These are phyloP conservation scores for Podaxis mareebaensis DNA, from an alignment of 768 basidiomycete genomes.

Conservation along the genomic window DNA sequence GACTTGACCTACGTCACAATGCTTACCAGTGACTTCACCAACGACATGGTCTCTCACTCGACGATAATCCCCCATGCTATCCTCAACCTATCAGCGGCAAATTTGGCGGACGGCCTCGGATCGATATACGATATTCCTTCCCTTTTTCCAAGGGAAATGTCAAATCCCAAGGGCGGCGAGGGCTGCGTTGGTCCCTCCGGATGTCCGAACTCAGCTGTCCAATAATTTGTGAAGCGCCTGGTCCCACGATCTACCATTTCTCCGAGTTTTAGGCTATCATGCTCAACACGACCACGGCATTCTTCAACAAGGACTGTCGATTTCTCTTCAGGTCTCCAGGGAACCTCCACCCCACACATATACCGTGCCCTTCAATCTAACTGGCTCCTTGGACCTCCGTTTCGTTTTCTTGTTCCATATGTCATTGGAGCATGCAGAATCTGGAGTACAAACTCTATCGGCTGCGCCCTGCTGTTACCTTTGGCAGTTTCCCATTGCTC, in stretches of 20 bases:
- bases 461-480: too few relatives aligned
- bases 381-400: background rate
- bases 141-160: conserved; percentile 80
- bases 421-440: conserved; percentile 22
- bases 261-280: conserved; percentile 47
- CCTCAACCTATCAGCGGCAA: conserved; percentile 47
- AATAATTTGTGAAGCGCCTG: conserved; percentile 80
- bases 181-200: conserved; percentile 55
- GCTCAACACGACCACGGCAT: conserved; percentile 39
- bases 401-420: conserved; percentile 5
- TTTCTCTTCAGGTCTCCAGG: conserved; percentile 11
- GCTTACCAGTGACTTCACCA: too few relatives aligned
- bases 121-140: conserved; percentile 59
- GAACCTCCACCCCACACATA: conserved; percentile 15
- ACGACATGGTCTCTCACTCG: conserved; percentile 11
- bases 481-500: too few relatives aligned
- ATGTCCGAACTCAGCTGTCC: conserved; percentile 82
- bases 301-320: conserved; percentile 32
- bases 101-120: conserved; percentile 42
- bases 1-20: too few relatives aligned
- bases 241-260: conserved; percentile 74
- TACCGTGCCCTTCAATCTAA: background rate
- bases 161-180: conserved; percentile 39
- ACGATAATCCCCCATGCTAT: conserved; percentile 26
- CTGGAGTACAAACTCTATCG: too few relatives aligned